phyloP scores from a whole-genome alignment of 208 protist species.

The Naegleria lovaniensis region DNA sequence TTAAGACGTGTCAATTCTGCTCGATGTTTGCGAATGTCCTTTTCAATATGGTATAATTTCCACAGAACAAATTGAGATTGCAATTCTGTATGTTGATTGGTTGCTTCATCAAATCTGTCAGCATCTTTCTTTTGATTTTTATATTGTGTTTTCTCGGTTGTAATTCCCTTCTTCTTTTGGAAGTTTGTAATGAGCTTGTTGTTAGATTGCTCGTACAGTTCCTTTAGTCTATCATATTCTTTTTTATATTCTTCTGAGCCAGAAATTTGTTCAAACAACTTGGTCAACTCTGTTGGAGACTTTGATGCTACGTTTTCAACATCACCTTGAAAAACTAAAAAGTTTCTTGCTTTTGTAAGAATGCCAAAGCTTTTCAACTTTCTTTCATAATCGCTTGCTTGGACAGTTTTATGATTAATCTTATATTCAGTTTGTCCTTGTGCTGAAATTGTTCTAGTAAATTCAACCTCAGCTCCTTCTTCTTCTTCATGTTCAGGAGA shows the following conservation, averaged over 20 bases:
- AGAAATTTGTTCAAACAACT: conserved; percentile 89
- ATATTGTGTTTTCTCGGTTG: conserved; percentile 82
- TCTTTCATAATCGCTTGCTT: conserved; percentile 67
- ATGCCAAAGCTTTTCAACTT: conserved; percentile 67
- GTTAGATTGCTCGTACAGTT: conserved; percentile 62
- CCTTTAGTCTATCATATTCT: conserved; percentile 80
- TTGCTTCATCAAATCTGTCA: conserved; percentile 65
- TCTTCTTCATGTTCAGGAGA: conserved; percentile 25
- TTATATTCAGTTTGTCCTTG: conserved; percentile 56
- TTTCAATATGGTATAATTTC: conserved; percentile 79
- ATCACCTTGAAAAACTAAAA: conserved; percentile 93
- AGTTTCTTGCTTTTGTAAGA: conserved; percentile 79
- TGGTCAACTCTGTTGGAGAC: conserved; percentile 82
- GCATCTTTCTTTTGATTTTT: conserved; percentile 90
- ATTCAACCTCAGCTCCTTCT: conserved; percentile 29
- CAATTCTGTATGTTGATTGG: conserved; percentile 43
- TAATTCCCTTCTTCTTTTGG: conserved; percentile 71
- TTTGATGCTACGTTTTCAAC: conserved; percentile 89
- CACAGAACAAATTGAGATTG: conserved; percentile 61
- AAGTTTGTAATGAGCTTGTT: conserved; percentile 67
- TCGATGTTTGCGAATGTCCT: conserved; percentile 61
- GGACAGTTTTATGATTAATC: conserved; percentile 67
- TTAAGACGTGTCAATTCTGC: background rate
- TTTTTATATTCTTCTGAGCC: conserved; percentile 75
- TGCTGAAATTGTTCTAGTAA: conserved; percentile 32